Percentiles rank a stretch among this genome's conserved stretches.
Evolutionary conservation across 2,329 filamentous ascomycete genomes (phyloP).

Genomic region (Fusarium xylarioides): DNA sequence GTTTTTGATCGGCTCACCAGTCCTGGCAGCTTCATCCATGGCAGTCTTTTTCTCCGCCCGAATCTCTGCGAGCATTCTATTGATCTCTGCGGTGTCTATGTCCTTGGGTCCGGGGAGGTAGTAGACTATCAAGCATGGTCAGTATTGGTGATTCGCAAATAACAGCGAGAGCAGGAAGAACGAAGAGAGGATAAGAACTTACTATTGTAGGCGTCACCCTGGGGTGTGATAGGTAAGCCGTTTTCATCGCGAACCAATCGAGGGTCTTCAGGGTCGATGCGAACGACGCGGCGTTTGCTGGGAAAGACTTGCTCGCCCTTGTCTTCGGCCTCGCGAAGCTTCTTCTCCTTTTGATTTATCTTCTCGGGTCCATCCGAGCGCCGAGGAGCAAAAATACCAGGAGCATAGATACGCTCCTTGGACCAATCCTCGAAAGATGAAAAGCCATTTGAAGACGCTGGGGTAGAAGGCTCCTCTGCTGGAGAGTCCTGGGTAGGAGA

Average conservation of each 20-base stretch:
- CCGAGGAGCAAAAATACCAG: background rate
- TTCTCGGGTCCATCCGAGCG: background rate
- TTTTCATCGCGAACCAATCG: background rate
- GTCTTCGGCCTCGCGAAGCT: background rate
- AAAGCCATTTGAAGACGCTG: background rate
- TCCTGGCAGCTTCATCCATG: background rate
- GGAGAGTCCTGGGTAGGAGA: background rate
- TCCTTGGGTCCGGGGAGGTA: background rate
- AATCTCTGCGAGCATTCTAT: background rate
- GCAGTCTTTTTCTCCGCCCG: background rate
- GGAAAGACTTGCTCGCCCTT: background rate
- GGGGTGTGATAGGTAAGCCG: background rate
- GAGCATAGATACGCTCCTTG: background rate
- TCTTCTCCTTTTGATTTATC: background rate
- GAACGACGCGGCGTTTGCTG: conserved; percentile 1
- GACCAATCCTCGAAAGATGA: background rate
- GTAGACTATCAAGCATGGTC: background rate
- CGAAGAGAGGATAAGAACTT: background rate
- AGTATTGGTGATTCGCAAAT: background rate
- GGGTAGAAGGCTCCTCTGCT: background rate
- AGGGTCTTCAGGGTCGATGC: background rate
- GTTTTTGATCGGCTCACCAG: background rate
- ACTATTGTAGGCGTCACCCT: background rate
- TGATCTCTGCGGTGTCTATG: background rate
- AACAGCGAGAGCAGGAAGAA: background rate